These are phyloP conservation scores for Benincasa hispida DNA, from an alignment of 306 rosid species.

Conservation along the genomic window DNA sequence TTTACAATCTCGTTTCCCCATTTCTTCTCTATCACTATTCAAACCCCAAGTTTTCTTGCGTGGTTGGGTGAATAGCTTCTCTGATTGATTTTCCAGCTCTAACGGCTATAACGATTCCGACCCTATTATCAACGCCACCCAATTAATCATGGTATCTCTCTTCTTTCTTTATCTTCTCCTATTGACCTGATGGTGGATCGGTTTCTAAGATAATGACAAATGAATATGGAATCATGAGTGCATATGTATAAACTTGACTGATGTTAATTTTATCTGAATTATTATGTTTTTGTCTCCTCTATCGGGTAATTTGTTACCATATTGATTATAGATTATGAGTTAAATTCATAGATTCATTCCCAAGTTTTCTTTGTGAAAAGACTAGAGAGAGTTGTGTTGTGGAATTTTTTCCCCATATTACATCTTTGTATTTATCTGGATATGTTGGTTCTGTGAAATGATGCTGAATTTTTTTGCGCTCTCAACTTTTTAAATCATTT, in stretches of 20 bases:
- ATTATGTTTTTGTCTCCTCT: not conserved
- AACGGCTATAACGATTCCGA: not conserved
- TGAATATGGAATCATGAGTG: not conserved
- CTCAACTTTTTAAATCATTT: not conserved
- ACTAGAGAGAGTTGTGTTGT: conserved; percentile 21
- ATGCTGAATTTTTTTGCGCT: not conserved
- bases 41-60: not conserved
- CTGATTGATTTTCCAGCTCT: not conserved
- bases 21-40: too few relatives aligned
- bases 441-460: not conserved
- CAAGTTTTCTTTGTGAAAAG: not conserved
- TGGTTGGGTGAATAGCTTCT: not conserved
- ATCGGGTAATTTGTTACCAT: not conserved
- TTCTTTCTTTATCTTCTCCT: not conserved
- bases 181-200: too few relatives aligned
- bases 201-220: not conserved
- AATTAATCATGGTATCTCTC: conserved; percentile 1
- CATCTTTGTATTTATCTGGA: not conserved
- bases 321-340: not conserved
- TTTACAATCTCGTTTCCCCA: too few relatives aligned
- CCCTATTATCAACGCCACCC: not conserved
- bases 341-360: not conserved
- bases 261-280: too few relatives aligned
- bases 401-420: not conserved
- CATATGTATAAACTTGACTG: too few relatives aligned